phyloP scores from a whole-genome alignment of 306 rosid genomes.

The Albizia julibrissin region DNA sequence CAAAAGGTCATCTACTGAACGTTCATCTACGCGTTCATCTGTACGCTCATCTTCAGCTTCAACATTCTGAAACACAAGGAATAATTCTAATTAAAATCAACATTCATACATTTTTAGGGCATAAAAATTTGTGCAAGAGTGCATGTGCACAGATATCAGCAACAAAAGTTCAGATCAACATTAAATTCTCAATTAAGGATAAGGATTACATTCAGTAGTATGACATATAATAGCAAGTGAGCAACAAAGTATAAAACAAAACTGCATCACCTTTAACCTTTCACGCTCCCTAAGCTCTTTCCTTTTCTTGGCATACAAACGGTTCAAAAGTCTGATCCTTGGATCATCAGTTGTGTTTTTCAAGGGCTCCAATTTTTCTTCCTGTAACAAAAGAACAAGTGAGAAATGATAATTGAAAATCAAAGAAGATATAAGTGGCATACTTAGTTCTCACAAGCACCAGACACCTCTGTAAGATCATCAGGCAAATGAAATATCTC shows the following conservation, averaged over 20 bases:
- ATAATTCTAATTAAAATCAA: conserved; percentile 1
- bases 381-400: conserved; percentile 56
- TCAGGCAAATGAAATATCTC: conserved; percentile 94
- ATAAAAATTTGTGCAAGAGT: background rate
- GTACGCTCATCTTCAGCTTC: conserved; percentile 72
- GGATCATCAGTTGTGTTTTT: conserved; percentile 86
- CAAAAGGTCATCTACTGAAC: conserved; percentile 91
- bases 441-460: conserved; percentile 41
- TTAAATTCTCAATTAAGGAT: conserved; percentile 20
- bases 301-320: conserved; percentile 89
- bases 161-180: conserved; percentile 7
- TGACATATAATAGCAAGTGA: background rate
- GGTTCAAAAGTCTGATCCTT: conserved; percentile 88
- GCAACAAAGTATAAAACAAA: conserved; percentile 34
- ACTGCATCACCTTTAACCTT: conserved; percentile 70
- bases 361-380: conserved; percentile 94
- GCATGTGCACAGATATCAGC: background rate
- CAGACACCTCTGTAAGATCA: conserved; percentile 93
- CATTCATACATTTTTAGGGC: background rate
- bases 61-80: conserved; percentile 64
- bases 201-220: conserved; percentile 18
- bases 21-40: conserved; percentile 56
- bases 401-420: conserved; percentile 35
- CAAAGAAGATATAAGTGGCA: conserved; percentile 35
- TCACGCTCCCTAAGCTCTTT: conserved; percentile 89